A percentile compares a stretch with the other conserved stretches of the same genome.
Evolutionary conservation across 495 filamentous ascomycete species (phyloP).

Genomic region (Lineolata rhizophorae): DNA sequence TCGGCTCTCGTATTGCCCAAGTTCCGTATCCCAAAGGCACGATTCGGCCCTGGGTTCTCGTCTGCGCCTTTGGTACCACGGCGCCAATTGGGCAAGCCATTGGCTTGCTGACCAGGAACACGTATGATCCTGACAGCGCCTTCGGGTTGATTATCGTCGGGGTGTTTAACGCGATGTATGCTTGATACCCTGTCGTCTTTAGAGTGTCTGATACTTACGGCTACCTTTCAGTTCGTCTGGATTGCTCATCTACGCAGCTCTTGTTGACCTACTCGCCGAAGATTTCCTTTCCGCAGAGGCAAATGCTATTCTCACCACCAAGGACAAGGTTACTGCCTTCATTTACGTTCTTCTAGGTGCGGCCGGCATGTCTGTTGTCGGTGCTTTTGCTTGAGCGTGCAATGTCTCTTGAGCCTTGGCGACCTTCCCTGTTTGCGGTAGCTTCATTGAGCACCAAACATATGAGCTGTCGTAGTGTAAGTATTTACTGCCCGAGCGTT

Average conservation of each 20-base stretch:
- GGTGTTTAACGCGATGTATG: conserved; percentile 48
- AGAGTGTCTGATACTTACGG: no score
- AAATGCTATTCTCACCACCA: conserved; percentile 3
- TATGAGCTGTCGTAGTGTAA: no score
- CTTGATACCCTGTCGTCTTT: no score
- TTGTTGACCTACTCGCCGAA: conserved; percentile 33
- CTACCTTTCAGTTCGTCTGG: no score
- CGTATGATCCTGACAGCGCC: conserved; percentile 41
- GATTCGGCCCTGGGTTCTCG: conserved; percentile 37
- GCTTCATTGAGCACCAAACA: no score
- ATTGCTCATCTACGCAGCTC: conserved; percentile 35
- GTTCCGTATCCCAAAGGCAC: conserved; percentile 27
- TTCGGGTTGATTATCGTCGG: conserved; percentile 45
- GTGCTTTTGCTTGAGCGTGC: conserved; percentile 12
- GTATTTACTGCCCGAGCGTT: no score
- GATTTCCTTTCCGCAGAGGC: conserved; percentile 3
- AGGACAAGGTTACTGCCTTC: conserved; percentile 7
- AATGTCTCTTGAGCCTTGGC: no score
- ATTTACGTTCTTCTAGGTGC: conserved; percentile 9
- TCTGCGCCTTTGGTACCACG: conserved; percentile 36
- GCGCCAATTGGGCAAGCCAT: conserved; percentile 38
- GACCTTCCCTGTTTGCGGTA: no score
- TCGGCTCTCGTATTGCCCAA: conserved; percentile 24
- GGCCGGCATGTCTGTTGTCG: conserved; percentile 10
- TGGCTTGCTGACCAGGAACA: conserved; percentile 29